Conservation (phyloP, 345 rosid species). For the Camelina laxa region DNA sequence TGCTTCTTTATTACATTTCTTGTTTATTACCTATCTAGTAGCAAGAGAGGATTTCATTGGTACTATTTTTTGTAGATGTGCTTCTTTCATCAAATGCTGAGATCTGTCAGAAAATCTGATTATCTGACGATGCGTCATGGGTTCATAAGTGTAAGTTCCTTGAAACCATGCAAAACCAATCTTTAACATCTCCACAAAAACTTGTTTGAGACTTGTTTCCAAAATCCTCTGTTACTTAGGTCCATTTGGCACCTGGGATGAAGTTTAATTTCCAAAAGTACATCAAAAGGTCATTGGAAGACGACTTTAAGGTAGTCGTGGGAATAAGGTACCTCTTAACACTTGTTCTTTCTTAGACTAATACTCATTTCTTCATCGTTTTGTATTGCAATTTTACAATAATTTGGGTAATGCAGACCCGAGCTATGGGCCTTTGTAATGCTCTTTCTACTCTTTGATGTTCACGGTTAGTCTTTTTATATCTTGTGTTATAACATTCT, state of each 20-base stretch:
- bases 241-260: constrained; percentile 84
- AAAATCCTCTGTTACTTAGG: constrained; percentile 50
- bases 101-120: constrained; percentile 78
- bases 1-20: not conserved
- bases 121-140: constrained; percentile 93
- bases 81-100: constrained; percentile 80
- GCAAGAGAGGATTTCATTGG: not conserved
- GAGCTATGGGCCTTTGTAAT: constrained; percentile 79
- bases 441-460: constrained; percentile 72
- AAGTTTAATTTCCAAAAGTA: constrained; percentile 92
- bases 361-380: not conserved
- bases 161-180: not conserved
- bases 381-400: constrained; percentile 1
- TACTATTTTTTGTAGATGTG: constrained; percentile 56
- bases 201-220: constrained; percentile 7
- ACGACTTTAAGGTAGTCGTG: constrained; percentile 93
- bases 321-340: constrained; percentile 67
- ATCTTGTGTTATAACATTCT: not conserved
- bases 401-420: constrained; percentile 56
- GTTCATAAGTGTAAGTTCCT: constrained; percentile 68
- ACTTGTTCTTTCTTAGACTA: constrained; percentile 20
- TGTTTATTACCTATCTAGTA: not conserved
- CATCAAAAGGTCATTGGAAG: constrained; percentile 87
- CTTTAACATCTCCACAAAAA: not conserved
- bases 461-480: constrained; percentile 60